A percentile compares a stretch with the other conserved stretches of the same genome.
phyloP scores from a whole-genome alignment of 257 asterid species.

The Salvia miltiorrhiza region DNA sequence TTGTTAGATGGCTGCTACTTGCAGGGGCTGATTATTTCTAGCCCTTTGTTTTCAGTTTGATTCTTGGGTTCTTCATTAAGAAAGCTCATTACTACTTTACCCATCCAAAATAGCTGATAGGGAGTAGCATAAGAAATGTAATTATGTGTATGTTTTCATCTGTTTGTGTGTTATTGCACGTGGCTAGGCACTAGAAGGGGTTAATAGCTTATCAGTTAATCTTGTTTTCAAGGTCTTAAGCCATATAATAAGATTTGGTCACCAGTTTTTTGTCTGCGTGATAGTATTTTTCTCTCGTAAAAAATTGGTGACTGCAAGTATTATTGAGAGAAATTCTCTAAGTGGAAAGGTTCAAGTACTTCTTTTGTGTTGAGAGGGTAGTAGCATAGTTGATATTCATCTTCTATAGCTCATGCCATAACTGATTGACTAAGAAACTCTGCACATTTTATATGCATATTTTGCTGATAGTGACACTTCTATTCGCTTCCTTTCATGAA shows the following conservation, averaged over 20 bases:
- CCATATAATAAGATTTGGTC: background rate
- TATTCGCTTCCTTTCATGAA: constrained; percentile 27
- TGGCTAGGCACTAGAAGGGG: background rate
- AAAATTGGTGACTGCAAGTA: background rate
- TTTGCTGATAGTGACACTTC: constrained; percentile 17
- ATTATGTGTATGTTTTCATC: background rate
- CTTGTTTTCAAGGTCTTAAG: background rate
- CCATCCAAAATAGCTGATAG: background rate
- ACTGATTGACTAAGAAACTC: constrained; percentile 6
- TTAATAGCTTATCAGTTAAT: background rate
- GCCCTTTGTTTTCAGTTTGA: background rate
- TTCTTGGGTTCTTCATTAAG: background rate
- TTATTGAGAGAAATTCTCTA: background rate
- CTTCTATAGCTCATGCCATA: background rate
- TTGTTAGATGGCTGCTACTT: background rate
- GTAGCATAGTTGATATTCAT: background rate
- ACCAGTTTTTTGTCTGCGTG: background rate
- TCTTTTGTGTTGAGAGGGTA: constrained; percentile 2
- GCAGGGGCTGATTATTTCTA: background rate
- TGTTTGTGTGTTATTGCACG: background rate
- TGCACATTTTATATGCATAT: constrained; percentile 11
- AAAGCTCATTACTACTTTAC: background rate
- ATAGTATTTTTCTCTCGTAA: background rate
- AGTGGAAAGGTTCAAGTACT: background rate
- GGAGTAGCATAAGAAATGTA: background rate